Evolutionary conservation across 345 rosid species (phyloP), one percentile per base, ranked within the genome.

Genomic region (Sonneratia alba): DNA sequence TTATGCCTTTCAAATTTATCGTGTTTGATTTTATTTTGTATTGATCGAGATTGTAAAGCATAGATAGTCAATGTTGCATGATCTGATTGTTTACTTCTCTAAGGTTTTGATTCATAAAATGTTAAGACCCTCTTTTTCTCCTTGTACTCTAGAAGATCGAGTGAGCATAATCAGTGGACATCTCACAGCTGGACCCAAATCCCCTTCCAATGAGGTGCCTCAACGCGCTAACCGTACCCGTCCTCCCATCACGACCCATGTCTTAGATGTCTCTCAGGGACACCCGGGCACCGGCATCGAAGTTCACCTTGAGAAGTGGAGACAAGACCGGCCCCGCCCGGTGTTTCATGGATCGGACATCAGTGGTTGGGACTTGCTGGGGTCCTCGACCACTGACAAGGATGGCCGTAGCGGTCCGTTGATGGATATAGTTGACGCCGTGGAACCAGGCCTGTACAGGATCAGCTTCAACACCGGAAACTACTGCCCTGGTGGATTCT

Each of bases 231-330:
- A 77, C 72, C 85, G 91, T 78, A 82, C 80, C 22, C 89, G 96
- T 37, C 97, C 92, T 24, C 99, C 97, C 18, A 89, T 95, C 76
- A 90, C 97, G 9, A 89, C 97, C 43, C 99, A 95, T 81, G 90
- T 95, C 36, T 84, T 95, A 75, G 97, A 95, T 80, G 91, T 90
- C 76, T 87, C 97, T 38, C 82, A 78, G 66, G 99, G 97, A 42
- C 73, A 81, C 74, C 97, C 97, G 16, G 99, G 91, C 72, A 82
- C 83, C 62, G 99, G 90, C 36, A 71, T 92, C 76, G 96, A 92
- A 75, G 87, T 95, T 40, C 68, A 59, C 49, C 72, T 95, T 76
- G 97, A 95, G 71, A 84, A 85, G 76, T 92, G 97, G 97, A 80
- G 74, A 53, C 87, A 88, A 74, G 53, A 36, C 48, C 78, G 71